Base-by-base conservation (phyloP, 2,329 filamentous ascomycete genomes). In the Alternaria triticimaculans region DNA sequence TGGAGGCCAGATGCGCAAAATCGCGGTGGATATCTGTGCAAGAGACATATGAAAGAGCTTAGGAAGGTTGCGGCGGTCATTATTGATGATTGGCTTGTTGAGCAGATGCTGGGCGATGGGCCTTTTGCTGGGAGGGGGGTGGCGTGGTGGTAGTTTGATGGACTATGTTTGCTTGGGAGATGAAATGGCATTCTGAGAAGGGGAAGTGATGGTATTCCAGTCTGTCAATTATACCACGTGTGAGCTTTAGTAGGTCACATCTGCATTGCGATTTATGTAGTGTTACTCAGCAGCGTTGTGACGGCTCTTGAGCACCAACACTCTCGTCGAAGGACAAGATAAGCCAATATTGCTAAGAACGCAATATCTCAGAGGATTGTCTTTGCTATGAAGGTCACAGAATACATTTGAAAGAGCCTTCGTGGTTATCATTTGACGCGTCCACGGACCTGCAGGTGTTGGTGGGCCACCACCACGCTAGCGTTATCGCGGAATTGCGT, bases 1-100 rank as follows among this genome's bases (percentile, higher is more conserved):
- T 28, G 53, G 53, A 55, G 18, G 6, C 53, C 37, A 15, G 53
- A 55, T 18, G 5, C 12, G 4, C 3, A 41, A 18, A 21, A 11
- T 4, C 30, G 49, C 3, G 49, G 49, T 41, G 49, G 14, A 1
- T 18, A 12, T 41, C 9, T 55, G 15, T 55, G 53, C 33, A 55
- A 55, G 12, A 33, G 33, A 5, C 53, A 55, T 44, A 44, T 21
- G 11, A 55, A 44, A 12, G 53, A 55, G 37, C 53, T 55, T 15
- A 44, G 5, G 14, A 14, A 14, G 10, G 53, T 44, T 14, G 33
- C 33, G n/a, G 25, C 33, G 12, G 33, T 20, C 11, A 37, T 55
- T 18, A 23, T 55, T 11, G 37, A 55, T 20, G 53, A 55, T 55
- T 55, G 53, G 53, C 41, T 43, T 44, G 41, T 44, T 20, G 23